A percentile compares a stretch with the other conserved stretches of the same genome.
These are phyloP conservation scores for Symbiodinium natans DNA, from an alignment of 73 alveolate species.

Conservation along the genomic window DNA sequence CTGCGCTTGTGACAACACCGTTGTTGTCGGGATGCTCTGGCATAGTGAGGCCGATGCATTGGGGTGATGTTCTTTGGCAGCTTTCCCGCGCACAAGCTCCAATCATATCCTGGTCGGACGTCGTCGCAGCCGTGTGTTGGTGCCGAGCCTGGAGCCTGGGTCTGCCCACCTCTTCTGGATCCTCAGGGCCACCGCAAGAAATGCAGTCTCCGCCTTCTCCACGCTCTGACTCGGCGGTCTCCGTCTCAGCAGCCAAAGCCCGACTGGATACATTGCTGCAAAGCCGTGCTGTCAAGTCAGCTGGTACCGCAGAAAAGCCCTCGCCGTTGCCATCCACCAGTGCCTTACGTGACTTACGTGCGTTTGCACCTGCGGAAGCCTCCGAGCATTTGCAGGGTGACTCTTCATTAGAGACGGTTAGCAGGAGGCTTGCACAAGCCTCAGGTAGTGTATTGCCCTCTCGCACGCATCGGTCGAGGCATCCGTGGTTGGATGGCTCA, in stretches of 20 bases:
- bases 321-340: not conserved
- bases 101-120: constrained; percentile 51
- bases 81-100: constrained; percentile 28
- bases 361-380: too few species aligned
- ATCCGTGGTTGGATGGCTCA: constrained; percentile 60
- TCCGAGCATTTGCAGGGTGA: not conserved
- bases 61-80: constrained; percentile 88
- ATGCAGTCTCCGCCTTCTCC: too few species aligned
- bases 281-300: not conserved
- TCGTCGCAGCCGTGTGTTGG: constrained; percentile 70
- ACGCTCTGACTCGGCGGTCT: not conserved
- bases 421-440: not conserved
- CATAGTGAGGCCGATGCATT: constrained; percentile 39
- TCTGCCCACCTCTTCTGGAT: not conserved
- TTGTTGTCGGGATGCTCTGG: not conserved
- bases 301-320: not conserved
- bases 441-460: not conserved
- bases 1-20: constrained; percentile 4
- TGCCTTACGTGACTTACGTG: not conserved
- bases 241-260: constrained; percentile 21
- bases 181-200: not conserved
- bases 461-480: constrained; percentile 26
- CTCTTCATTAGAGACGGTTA: constrained; percentile 56
- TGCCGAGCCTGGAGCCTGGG: constrained; percentile 73
- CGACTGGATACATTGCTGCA: not conserved